phyloP scores from a whole-genome alignment of 2,329 filamentous ascomycete genomes.

The Hymenoscyphus albidus region DNA sequence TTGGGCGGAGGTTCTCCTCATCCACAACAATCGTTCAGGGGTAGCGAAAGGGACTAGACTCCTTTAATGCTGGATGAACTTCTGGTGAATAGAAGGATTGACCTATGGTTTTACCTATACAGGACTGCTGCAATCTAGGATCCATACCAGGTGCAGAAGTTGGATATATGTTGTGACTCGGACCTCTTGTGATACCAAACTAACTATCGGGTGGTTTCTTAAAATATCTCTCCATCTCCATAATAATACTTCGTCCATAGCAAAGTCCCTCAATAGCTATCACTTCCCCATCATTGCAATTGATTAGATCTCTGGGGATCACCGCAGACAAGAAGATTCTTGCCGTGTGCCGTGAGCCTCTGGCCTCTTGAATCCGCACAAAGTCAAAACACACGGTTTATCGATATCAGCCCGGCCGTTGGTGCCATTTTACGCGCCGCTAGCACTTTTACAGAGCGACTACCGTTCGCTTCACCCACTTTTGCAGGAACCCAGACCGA shows the following conservation, averaged over 20 bases:
- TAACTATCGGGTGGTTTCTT: neutral
- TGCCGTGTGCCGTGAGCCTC: neutral
- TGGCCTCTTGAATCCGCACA: neutral
- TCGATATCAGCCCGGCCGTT: constrained; percentile 4
- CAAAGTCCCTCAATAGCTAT: no score
- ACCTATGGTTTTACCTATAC: neutral
- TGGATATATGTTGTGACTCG: neutral
- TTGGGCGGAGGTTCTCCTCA: neutral
- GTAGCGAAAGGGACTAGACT: neutral
- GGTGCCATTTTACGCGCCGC: constrained; percentile 6
- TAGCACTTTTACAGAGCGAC: constrained; percentile 2
- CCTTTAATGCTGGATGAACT: neutral
- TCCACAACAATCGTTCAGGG: neutral
- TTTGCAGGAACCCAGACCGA: neutral
- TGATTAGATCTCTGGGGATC: no score
- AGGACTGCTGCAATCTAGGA: neutral
- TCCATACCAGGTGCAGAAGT: neutral
- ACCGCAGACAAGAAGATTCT: neutral
- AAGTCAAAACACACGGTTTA: neutral
- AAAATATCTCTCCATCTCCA: neutral
- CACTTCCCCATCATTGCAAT: no score
- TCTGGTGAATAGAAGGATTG: neutral
- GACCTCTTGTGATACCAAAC: neutral
- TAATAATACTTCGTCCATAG: neutral
- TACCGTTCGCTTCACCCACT: neutral